These are phyloP conservation scores for Kernera saxatilis DNA, from an alignment of 345 rosid genomes.

Conservation along the genomic window DNA sequence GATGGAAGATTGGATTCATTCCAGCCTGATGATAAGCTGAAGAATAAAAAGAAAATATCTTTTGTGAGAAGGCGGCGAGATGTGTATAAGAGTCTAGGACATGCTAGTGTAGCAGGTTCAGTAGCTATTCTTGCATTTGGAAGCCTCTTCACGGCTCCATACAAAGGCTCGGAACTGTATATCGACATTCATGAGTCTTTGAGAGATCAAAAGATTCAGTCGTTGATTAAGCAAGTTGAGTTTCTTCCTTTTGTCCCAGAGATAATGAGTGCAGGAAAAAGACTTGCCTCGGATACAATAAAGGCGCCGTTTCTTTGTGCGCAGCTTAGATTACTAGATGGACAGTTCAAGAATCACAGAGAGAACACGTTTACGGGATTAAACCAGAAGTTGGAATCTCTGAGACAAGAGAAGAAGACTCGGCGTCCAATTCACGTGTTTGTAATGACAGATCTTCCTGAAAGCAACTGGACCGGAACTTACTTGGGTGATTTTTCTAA, in stretches of 20 bases:
- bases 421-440: conserved; percentile 44
- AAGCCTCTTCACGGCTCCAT: conserved; percentile 72
- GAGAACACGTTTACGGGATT: conserved; percentile 53
- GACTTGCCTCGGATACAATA: conserved; percentile 44
- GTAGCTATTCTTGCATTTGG: conserved; percentile 72
- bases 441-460: conserved; percentile 89
- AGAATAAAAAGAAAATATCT: conserved; percentile 58
- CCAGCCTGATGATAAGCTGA: conserved; percentile 76
- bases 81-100: conserved; percentile 57
- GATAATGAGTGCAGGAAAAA: conserved; percentile 55
- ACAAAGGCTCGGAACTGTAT: conserved; percentile 64
- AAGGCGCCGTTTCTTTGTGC: conserved; percentile 75
- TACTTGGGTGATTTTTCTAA: conserved; percentile 63
- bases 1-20: conserved; percentile 57
- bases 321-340: conserved; percentile 82
- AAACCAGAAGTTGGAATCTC: conserved; percentile 54
- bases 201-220: conserved; percentile 39
- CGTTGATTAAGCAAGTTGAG: conserved; percentile 49
- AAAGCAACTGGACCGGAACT: conserved; percentile 66
- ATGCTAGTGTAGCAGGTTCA: conserved; percentile 54
- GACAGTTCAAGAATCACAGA: conserved; percentile 90
- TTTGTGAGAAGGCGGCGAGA: conserved; percentile 60
- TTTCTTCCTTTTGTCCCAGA: conserved; percentile 77
- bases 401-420: conserved; percentile 29
- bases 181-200: conserved; percentile 49